Base-by-base conservation (phyloP, 2,329 filamentous ascomycete species). In the Ophiosphaerella herpotricha region DNA sequence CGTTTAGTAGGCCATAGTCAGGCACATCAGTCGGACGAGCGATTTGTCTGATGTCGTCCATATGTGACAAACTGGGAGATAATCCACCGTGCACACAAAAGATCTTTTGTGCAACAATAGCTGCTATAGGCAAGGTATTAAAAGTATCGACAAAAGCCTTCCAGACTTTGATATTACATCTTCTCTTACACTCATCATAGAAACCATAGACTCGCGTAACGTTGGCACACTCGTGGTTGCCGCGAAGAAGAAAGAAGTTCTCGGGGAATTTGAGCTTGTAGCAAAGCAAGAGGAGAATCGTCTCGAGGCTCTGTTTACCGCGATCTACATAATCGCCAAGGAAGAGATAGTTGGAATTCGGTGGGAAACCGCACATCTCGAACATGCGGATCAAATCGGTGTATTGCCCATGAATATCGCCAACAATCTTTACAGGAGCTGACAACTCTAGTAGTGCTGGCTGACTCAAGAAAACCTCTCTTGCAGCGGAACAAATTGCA, bases 31-130 rank as follows among this genome's bases (percentile, higher is more conserved):
- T 99, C 9, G 94, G 94, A 48, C 94, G 86, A 42, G 90, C 90
- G 74, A 99, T 97, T 70, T 95, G 89, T 61, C 94, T 87, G 63
- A 99, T 99, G 71, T 99, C 93, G 66, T 97, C 94, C 94, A 99
- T 99, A 67, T 97, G 92, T 47, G 88, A 87, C 42, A 99, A 81
- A 40, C 90, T 92, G 1, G 94, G 94, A 11, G 92, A 97, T 18
- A 99, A 80, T 12, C 94, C 94, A 43, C 94, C 94, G 67, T 99
- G 94, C 13, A 97, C 93, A 67, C 92, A 97, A 73, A 97, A 97
- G 50, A 97, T 97, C 78, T 97, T 97, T 60, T 90, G 91, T 2
- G 92, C 93, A 33, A 97, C 92, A 66, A 96, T 97, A n/a, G 93
- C 86, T 37, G 93, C 93, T 66, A 97, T 97, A 0, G 93, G 93